A percentile compares a stretch with the other conserved stretches of the same genome.
phyloP scores from a whole-genome alignment of 192 early-diverging fungal species.

The Chytriomyces sp. region DNA sequence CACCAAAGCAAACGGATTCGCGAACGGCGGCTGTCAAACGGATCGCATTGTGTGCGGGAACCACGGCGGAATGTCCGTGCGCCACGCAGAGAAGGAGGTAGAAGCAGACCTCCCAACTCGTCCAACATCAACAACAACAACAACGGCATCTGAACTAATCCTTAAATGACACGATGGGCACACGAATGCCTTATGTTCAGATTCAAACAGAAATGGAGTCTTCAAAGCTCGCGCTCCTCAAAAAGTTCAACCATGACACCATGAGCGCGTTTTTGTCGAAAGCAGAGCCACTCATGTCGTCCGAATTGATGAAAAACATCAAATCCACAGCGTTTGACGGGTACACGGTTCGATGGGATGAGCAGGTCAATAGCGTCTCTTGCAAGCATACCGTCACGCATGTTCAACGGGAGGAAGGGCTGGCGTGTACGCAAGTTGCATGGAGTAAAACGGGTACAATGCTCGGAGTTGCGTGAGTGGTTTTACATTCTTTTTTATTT shows the following conservation, averaged over 20 bases:
- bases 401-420: constrained; percentile 27
- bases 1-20: constrained; percentile 21
- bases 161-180: too few species aligned
- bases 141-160: too few species aligned
- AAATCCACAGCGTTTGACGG: constrained; percentile 54
- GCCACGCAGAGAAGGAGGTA: constrained; percentile 30
- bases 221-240: constrained; percentile 12
- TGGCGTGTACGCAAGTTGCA: constrained; percentile 41
- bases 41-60: constrained; percentile 16
- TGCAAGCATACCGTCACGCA: constrained; percentile 40
- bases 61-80: constrained; percentile 25
- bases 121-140: background rate
- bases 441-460: constrained; percentile 57
- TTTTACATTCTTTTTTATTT: background rate
- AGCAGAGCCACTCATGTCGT: constrained; percentile 48
- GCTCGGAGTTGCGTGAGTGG: constrained; percentile 38
- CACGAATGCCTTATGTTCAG: too few species aligned
- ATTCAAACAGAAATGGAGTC: constrained; percentile 42
- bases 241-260: constrained; percentile 35
- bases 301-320: constrained; percentile 50
- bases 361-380: constrained; percentile 38
- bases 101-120: background rate
- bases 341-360: constrained; percentile 55
- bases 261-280: constrained; percentile 41
- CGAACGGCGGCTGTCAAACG: constrained; percentile 9